Percentiles rank a stretch among this genome's conserved stretches.
phyloP scores from a whole-genome alignment of 1,139 yeast species.

The Debaryomyces nepalensis region DNA sequence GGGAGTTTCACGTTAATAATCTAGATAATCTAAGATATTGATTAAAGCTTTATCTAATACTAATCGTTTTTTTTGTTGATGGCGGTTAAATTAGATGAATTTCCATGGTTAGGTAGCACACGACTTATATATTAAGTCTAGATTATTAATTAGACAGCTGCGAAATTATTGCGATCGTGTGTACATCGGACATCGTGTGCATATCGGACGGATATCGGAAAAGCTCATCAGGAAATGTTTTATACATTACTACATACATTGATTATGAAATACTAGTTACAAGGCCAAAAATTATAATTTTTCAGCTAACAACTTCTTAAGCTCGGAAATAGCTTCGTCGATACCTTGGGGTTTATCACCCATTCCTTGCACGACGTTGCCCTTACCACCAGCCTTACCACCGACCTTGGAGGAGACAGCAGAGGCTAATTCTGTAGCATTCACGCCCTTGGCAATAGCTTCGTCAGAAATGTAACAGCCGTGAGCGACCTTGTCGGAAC shows the following conservation, averaged over 20 bases:
- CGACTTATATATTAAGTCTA: neutral
- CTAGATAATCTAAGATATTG: constrained; percentile 8
- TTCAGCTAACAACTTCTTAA: constrained; percentile 61
- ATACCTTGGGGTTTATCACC: constrained; percentile 81
- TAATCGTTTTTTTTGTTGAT: neutral
- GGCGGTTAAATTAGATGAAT: neutral
- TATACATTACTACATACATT: constrained; percentile 4
- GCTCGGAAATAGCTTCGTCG: constrained; percentile 71
- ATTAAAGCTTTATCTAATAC: neutral
- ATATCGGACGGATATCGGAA: constrained; percentile 3
- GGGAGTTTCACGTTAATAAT: constrained; percentile 6
- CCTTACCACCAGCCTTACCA: constrained; percentile 99
- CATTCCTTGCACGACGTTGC: constrained; percentile 95
- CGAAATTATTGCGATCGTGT: too few species aligned
- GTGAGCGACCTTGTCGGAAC: constrained; percentile 87
- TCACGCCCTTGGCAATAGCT: constrained; percentile 71
- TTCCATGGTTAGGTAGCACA: constrained; percentile 2
- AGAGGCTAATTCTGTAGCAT: constrained; percentile 76
- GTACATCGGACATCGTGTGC: too few species aligned
- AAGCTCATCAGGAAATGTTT: neutral
- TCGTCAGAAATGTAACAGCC: constrained; percentile 86
- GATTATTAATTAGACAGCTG: constrained; percentile 4
- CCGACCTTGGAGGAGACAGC: constrained; percentile 78
- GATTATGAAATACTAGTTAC: constrained; percentile 1
- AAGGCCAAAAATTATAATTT: constrained; percentile 43